Evolutionary conservation across 805 yeast species (phyloP).

Genomic region (Barnettozyma vustinii): DNA sequence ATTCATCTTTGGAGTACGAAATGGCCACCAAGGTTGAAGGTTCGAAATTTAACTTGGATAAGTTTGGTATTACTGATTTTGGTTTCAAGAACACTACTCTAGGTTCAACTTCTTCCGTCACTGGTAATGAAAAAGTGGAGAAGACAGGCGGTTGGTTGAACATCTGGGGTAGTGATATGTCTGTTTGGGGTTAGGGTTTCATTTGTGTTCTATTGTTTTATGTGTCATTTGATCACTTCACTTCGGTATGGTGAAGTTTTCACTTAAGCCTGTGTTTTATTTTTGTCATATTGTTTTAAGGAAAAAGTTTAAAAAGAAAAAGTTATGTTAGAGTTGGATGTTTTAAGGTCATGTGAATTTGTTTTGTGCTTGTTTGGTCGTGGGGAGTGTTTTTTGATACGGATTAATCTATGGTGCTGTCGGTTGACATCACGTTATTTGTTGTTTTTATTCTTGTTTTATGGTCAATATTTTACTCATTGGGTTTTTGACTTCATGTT

Average conservation of each 20-base stretch:
- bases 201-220: neutral
- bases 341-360: neutral
- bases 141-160: constrained; percentile 23
- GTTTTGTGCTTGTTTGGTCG: neutral
- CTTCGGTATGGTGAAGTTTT: neutral
- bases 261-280: neutral
- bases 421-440: neutral
- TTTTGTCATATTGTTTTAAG: neutral
- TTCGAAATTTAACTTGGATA: neutral
- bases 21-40: constrained; percentile 1
- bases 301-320: neutral
- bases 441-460: neutral
- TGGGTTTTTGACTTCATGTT: neutral
- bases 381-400: neutral
- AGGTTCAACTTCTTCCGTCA: neutral
- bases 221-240: neutral
- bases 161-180: constrained; percentile 28
- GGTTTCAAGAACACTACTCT: neutral
- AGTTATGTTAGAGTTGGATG: neutral
- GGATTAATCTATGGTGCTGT: neutral
- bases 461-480: neutral
- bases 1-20: constrained; percentile 1
- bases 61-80: constrained; percentile 2
- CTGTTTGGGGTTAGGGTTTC: constrained; percentile 23
- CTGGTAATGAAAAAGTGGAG: constrained; percentile 9